Evolutionary conservation across 2,329 filamentous ascomycete genomes (phyloP).

Genomic region (Helotiales sp.): DNA sequence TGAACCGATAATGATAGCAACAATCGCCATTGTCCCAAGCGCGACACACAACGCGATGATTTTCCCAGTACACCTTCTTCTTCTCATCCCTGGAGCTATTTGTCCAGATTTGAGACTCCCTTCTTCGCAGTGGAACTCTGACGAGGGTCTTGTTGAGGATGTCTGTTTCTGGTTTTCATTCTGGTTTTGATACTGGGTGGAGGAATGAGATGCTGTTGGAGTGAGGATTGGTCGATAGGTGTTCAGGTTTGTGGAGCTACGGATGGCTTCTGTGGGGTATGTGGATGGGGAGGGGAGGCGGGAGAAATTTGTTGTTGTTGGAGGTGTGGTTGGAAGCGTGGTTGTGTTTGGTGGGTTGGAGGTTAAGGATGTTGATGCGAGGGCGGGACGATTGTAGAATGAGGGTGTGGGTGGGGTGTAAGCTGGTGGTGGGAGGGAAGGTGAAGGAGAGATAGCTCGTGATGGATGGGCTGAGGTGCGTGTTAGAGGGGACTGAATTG

Average conservation of each 20-base stretch:
- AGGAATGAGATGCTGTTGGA: not conserved
- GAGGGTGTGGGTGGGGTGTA: not conserved
- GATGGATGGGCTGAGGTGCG: not conserved
- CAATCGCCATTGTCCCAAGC: not conserved
- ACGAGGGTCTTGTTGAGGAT: too few relatives aligned
- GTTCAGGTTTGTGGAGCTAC: not conserved
- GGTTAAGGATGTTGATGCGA: not conserved
- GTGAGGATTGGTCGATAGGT: not conserved
- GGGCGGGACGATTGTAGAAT: not conserved
- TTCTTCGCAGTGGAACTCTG: too few relatives aligned
- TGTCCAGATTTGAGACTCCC: too few relatives aligned
- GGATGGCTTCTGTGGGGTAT: not conserved
- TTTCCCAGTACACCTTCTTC: not conserved
- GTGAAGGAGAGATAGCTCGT: not conserved
- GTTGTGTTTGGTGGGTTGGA: not conserved
- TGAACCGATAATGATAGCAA: not conserved
- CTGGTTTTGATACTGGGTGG: too few relatives aligned
- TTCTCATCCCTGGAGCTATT: not conserved
- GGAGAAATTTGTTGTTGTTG: too few relatives aligned
- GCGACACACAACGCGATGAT: not conserved
- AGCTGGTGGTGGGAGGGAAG: not conserved
- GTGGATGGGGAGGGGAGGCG: not conserved
- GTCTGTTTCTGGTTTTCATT: too few relatives aligned
- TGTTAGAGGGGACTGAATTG: not conserved
- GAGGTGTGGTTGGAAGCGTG: too few relatives aligned